Conservation (phyloP, 78 protist genomes). For the Dictyostelium purpureum region DNA sequence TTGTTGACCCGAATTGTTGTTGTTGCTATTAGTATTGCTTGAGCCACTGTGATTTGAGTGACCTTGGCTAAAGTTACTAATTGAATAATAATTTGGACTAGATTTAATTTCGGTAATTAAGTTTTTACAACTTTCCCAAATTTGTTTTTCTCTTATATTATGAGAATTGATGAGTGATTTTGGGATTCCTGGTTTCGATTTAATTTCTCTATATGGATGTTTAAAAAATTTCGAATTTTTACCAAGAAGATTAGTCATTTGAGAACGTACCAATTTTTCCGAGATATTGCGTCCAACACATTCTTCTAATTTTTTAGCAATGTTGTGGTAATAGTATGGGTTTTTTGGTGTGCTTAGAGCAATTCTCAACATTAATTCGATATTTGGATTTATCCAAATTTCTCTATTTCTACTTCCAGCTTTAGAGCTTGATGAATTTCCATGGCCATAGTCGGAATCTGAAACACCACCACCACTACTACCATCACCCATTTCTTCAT, state of each 20-base stretch:
- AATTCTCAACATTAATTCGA: not conserved
- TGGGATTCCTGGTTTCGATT: conserved; percentile 7
- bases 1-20: not conserved
- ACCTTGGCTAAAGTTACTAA: no score
- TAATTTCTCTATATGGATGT: conserved; percentile 11
- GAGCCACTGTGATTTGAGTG: not conserved
- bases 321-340: not conserved
- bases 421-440: no score
- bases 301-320: not conserved
- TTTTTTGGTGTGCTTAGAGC: not conserved
- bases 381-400: conserved; percentile 3
- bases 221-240: not conserved
- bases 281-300: not conserved
- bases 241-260: not conserved
- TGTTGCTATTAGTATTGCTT: not conserved
- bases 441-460: not conserved
- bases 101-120: conserved; percentile 24
- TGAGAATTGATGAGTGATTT: conserved; percentile 5
- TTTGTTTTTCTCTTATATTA: not conserved
- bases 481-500: conserved; percentile 6
- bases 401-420: conserved; percentile 17
- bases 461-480: not conserved
- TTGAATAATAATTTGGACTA: conserved; percentile 4
- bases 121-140: conserved; percentile 16
- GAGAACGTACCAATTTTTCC: conserved; percentile 11